Percentiles rank a stretch among this genome's conserved stretches.
Evolutionary conservation across 441 rosid species (phyloP).

Genomic region (Omphalea diandra): DNA sequence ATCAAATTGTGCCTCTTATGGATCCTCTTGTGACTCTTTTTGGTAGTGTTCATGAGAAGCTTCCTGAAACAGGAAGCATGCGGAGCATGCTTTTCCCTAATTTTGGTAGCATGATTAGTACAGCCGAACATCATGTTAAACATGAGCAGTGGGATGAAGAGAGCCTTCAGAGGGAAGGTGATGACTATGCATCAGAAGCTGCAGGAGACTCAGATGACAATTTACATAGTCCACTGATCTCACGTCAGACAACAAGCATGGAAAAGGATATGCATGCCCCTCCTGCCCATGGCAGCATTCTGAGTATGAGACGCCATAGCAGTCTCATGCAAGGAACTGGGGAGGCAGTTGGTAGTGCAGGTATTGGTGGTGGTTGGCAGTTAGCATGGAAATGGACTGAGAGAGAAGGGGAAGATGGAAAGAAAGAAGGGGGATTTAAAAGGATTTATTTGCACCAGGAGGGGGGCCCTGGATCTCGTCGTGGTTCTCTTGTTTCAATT

Average conservation of each 20-base stretch:
- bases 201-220: conserved; percentile 73
- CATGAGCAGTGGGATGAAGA: conserved; percentile 91
- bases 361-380: conserved; percentile 99
- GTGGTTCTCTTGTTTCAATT: conserved; percentile 62
- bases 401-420: conserved; percentile 62
- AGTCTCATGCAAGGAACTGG: conserved; percentile 57
- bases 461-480: conserved; percentile 54
- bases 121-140: conserved; percentile 63
- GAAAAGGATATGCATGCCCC: conserved; percentile 74
- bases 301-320: conserved; percentile 60
- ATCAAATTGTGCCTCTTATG: conserved; percentile 52
- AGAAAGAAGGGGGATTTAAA: conserved; percentile 83
- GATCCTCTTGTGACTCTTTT: conserved; percentile 95
- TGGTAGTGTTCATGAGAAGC: conserved; percentile 94
- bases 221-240: conserved; percentile 86
- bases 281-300: conserved; percentile 48
- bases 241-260: conserved; percentile 75
- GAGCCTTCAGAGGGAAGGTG: conserved; percentile 63
- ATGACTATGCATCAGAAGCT: conserved; percentile 62
- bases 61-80: conserved; percentile 80
- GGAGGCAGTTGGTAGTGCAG: conserved; percentile 55
- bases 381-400: conserved; percentile 95
- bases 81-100: conserved; percentile 84
- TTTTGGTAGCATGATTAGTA: conserved; percentile 94
- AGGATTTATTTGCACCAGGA: conserved; percentile 85